Evolutionary conservation across 768 basidiomycete genomes (phyloP).

Genomic region (Phylloporus scabripes): DNA sequence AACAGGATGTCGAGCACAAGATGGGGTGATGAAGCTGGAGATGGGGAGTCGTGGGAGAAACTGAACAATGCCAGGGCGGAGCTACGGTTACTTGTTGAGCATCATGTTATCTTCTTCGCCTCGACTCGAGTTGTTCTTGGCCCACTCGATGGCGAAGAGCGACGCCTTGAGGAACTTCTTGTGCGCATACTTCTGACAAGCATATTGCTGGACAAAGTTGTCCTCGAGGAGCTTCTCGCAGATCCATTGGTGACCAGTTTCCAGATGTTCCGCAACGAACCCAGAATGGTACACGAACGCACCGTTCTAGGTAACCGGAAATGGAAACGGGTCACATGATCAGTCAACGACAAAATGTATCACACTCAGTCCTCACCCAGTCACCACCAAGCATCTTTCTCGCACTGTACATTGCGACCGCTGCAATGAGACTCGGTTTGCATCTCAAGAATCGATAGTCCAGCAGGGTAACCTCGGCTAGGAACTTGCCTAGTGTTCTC

Average conservation of each 20-base stretch:
- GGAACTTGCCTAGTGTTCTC: constrained; percentile 92
- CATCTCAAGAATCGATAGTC: constrained; percentile 90
- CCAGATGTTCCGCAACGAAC: constrained; percentile 83
- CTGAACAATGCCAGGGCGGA: constrained; percentile 11
- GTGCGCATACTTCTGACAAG: constrained; percentile 94
- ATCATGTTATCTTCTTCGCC: constrained; percentile 29
- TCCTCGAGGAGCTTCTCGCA: constrained; percentile 77
- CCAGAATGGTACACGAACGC: constrained; percentile 91
- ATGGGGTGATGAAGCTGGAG: constrained; percentile 22
- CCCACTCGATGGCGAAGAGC: constrained; percentile 72
- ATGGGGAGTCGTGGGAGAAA: constrained; percentile 22
- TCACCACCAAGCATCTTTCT: constrained; percentile 90
- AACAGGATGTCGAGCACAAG: constrained; percentile 35
- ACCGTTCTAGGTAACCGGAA: constrained; percentile 57
- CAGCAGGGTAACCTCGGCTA: constrained; percentile 92
- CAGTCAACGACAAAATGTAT: constrained; percentile 7
- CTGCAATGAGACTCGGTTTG: constrained; percentile 91
- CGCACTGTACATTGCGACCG: constrained; percentile 96
- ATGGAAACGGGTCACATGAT: constrained; percentile 33
- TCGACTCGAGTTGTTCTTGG: constrained; percentile 43
- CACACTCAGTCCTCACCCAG: constrained; percentile 68
- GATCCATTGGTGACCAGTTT: constrained; percentile 74
- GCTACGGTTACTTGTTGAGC: constrained; percentile 27
- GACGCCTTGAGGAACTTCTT: constrained; percentile 97
- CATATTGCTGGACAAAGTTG: constrained; percentile 78